These are phyloP conservation scores for Pseudopyricularia cyperi DNA, from an alignment of 2,329 filamentous ascomycete genomes.

Conservation along the genomic window DNA sequence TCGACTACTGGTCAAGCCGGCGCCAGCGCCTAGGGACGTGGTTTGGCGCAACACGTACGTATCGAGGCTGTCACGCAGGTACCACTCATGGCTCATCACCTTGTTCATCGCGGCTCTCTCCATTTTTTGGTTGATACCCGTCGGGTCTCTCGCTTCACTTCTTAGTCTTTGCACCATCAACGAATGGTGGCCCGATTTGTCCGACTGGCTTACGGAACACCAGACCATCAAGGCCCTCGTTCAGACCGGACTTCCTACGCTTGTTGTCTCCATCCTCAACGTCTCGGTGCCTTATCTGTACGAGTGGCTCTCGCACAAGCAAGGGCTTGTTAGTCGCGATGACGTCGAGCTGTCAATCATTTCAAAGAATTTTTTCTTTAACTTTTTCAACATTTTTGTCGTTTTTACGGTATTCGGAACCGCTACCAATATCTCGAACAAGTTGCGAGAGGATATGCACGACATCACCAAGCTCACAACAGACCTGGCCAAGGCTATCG, in stretches of 20 bases:
- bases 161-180: constrained; percentile 72
- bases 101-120: constrained; percentile 71
- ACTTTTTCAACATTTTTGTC: constrained; percentile 97
- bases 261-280: constrained; percentile 76
- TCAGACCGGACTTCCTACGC: constrained; percentile 75
- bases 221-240: constrained; percentile 62
- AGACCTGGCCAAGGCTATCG: constrained; percentile 62
- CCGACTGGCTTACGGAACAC: constrained; percentile 53
- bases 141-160: constrained; percentile 66
- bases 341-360: constrained; percentile 91
- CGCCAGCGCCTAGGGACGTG: constrained; percentile 83
- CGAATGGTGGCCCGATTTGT: constrained; percentile 58
- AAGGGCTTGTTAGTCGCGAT: constrained; percentile 90
- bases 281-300: constrained; percentile 88
- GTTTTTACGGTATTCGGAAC: constrained; percentile 84
- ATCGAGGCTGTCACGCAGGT: constrained; percentile 56
- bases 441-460: constrained; percentile 60
- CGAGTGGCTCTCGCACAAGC: constrained; percentile 78
- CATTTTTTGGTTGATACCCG: constrained; percentile 75
- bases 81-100: constrained; percentile 75
- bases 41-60: constrained; percentile 92
- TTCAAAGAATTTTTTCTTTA: constrained; percentile 99
- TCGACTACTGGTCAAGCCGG: constrained; percentile 70
- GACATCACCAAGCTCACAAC: constrained; percentile 70
- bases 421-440: constrained; percentile 59